Evolutionary conservation across 257 asterid genomes (phyloP).

Genomic region (Nicotiana knightiana): DNA sequence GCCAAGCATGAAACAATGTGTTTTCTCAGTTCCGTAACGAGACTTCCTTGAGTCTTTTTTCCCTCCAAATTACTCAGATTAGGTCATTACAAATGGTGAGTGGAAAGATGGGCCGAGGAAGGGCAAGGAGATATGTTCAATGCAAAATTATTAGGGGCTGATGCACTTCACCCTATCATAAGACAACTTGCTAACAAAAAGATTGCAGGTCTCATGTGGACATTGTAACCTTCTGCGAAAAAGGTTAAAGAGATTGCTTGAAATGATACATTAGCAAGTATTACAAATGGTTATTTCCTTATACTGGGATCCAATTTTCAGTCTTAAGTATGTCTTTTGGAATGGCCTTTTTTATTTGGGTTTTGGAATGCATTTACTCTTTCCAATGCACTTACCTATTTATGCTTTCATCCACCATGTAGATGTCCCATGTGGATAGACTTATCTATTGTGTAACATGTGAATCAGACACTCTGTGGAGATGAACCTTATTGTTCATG

Average conservation of each 20-base stretch:
- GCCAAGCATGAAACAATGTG: not conserved
- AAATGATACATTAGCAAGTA: not conserved
- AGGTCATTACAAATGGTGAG: too few species aligned
- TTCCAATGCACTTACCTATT: too few species aligned
- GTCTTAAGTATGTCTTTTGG: not conserved
- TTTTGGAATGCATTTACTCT: too few species aligned
- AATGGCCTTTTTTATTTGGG: not conserved
- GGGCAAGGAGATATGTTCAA: not conserved
- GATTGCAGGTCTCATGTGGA: not conserved
- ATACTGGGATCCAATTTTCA: not conserved
- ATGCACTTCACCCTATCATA: not conserved
- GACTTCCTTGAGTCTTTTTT: not conserved
- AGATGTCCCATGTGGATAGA: too few species aligned
- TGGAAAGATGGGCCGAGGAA: not conserved
- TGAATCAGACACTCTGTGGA: too few species aligned
- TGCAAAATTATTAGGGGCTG: not conserved
- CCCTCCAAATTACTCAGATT: not conserved
- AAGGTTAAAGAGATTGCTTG: not conserved
- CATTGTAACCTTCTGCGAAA: not conserved
- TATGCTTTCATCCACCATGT: too few species aligned
- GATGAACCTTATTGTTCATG: too few species aligned
- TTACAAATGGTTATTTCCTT: not conserved
- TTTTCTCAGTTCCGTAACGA: not conserved
- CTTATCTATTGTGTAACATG: too few species aligned
- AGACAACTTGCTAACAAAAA: not conserved